These are phyloP conservation scores for Phytophthora tubulina DNA, from an alignment of 352 stramenopile genomes.

Conservation along the genomic window DNA sequence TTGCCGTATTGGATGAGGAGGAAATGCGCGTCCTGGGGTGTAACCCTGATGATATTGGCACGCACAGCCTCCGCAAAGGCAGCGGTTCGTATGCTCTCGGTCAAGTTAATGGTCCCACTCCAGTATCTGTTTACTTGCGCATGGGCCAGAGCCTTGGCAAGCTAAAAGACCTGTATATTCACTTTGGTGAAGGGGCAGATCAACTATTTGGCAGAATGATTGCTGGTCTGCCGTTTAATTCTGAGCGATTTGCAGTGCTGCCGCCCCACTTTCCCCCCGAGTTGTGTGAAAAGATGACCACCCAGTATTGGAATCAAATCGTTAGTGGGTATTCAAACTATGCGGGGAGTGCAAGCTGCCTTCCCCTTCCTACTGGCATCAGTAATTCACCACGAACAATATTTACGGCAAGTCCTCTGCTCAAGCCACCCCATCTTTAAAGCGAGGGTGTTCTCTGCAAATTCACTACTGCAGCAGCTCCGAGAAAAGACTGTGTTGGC, in stretches of 20 bases:
- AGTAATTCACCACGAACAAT: not conserved
- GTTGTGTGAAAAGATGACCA: not conserved
- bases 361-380: not conserved
- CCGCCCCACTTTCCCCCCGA: not conserved
- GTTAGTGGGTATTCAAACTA: too few relatives aligned
- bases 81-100: not conserved
- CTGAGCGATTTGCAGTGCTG: not conserved
- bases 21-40: not conserved
- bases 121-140: not conserved
- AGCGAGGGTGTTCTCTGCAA: not conserved
- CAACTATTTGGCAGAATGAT: too few relatives aligned
- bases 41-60: not conserved
- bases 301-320: not conserved
- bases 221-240: not conserved
- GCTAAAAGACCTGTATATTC: not conserved
- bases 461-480: not conserved
- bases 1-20: not conserved
- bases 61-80: not conserved
- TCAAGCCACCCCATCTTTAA: not conserved
- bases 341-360: not conserved
- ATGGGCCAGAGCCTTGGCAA: slow-evolving; percentile 2
- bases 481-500: not conserved
- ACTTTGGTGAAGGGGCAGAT: too few relatives aligned
- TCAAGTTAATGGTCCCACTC: not conserved
- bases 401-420: not conserved